A percentile compares a stretch with the other conserved stretches of the same genome.
Conservation (phyloP, 2,329 filamentous ascomycete species). For the Colletotrichum agaves region DNA sequence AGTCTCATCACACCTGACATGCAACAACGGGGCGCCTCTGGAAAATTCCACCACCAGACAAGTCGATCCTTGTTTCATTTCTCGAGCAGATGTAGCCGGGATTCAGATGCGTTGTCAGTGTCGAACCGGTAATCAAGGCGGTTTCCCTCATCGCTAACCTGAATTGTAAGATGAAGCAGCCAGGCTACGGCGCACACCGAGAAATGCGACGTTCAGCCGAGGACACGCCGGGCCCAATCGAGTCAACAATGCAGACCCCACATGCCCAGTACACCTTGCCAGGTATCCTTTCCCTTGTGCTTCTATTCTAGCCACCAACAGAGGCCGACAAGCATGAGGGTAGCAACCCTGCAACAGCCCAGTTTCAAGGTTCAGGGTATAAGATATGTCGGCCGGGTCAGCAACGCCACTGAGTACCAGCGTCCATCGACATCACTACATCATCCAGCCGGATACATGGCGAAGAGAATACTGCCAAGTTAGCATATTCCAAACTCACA, state of each 20-base stretch:
- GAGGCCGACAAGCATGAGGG: too few species aligned
- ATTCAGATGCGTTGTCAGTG: not conserved
- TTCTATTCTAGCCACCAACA: too few species aligned
- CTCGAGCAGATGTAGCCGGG: not conserved
- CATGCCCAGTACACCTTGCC: not conserved
- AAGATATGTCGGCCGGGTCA: too few species aligned
- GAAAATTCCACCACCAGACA: not conserved
- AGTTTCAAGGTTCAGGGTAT: too few species aligned
- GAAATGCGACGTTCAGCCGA: slow-evolving; percentile 4
- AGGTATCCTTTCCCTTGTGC: too few species aligned
- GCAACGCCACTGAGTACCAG: too few species aligned
- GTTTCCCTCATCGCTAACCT: not conserved
- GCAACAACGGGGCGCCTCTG: not conserved
- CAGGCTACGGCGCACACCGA: not conserved
- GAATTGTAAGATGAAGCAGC: slow-evolving; percentile 1
- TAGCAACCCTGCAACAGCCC: too few species aligned
- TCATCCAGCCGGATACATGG: too few species aligned
- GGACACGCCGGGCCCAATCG: not conserved
- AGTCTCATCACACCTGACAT: not conserved
- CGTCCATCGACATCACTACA: too few species aligned
- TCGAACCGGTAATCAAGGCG: not conserved
- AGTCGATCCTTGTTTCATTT: not conserved
- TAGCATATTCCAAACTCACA: too few species aligned
- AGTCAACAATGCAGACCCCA: not conserved
- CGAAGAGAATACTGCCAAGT: too few species aligned